Evolutionary conservation across 2,329 filamentous ascomycete genomes (phyloP), one percentile per base, ranked within the genome.

Genomic region (Biscogniauxia marginata): DNA sequence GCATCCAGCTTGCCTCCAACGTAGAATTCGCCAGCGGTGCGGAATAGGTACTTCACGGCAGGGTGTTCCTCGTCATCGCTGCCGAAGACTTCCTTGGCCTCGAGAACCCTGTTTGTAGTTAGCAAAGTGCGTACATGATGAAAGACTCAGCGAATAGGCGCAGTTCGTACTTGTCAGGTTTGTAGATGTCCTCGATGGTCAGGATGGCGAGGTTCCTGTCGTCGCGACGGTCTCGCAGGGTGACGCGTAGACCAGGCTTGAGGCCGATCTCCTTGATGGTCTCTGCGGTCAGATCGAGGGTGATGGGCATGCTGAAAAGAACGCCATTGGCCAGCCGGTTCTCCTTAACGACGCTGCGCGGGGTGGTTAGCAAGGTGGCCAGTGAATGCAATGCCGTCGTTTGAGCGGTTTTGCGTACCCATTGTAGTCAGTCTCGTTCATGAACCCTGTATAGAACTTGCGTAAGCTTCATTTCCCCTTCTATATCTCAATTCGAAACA

Each of bases 241-340:
- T 91, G 71, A 98, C 81, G 67, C 92, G 87, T 56, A 88, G 83
- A 53, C 93, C 92, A 22, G 90, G 70, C 84, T 95, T 90, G 70
- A 97, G 82, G 61, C 85, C 86, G 25, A 88, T 73, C 67, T 87
- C 81, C 63, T 93, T 82, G 71, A 98, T 90, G 57, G 85, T 85
- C 70, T 88, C 77, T 73, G 91, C 81, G 63, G 83, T 85, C 60
- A 96, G 80, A 74, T 99, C 95, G 64, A 99, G 87, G 67, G 90
- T 96, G 76, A 99, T 98, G 70, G 95, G 95, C 79, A 99, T 99
- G 76, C 86, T 90, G 80, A 98, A 98, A 68, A 99, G 88, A 73
- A 87, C 87, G 73, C 95, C 95, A 77, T 91, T 87, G 57, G 86
- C 86, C 57, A 99, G 88, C 68, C 95, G 90, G 79, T 90, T 87